Base-by-base conservation (phyloP, 2,329 filamentous ascomycete species). In the Aspergillus sp. region DNA sequence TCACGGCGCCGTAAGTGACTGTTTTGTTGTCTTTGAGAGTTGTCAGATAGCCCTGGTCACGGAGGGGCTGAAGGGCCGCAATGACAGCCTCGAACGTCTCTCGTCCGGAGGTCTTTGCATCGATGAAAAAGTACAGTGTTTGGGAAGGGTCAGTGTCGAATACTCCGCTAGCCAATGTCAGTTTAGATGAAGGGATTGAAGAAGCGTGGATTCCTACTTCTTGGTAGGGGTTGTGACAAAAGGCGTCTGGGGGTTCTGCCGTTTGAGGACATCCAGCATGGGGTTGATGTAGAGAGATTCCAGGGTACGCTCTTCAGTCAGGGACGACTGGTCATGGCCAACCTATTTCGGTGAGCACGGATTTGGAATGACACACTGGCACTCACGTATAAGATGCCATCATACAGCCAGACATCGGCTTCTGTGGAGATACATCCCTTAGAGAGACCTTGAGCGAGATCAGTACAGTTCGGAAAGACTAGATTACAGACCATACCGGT, bases 41-140 rank as follows among this genome's bases (percentile, higher is more conserved):
- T 2, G 80, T 81, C 2, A 84, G 73, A 60, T 79, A 84, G 43
- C 75, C 74, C 17, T 73, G 75, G 9, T 70, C 64, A n/a, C 79
- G 76, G 3, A 87, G 74, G 1, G 83, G 84, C 45, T 81, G 69
- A 1, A 87, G 72, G 0, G 81, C 82, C 20, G 74, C 61, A 33
- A 84, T 71, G 2, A 85, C 82, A 32, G 73, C 75, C 2, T 81
- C 72, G 73, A 80, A 85, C 1, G 84, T 84, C 30, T 73, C 73
- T 0, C 68, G 60, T 5, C 82, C 82, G 33, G 77, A 69, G 0
- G 83, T 86, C 67, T 87, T 87, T 52, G 85, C 61, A 62, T 87
- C 84, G 52, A 87, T 79, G 67, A 84, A 85, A 44, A 87, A 74
- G 69, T 85, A 85, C 5, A 87, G 73, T 0, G 83, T 86, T 65